These are phyloP conservation scores for Chlorella sp. DNA, from an alignment of 139 green algal species.

Conservation along the genomic window DNA sequence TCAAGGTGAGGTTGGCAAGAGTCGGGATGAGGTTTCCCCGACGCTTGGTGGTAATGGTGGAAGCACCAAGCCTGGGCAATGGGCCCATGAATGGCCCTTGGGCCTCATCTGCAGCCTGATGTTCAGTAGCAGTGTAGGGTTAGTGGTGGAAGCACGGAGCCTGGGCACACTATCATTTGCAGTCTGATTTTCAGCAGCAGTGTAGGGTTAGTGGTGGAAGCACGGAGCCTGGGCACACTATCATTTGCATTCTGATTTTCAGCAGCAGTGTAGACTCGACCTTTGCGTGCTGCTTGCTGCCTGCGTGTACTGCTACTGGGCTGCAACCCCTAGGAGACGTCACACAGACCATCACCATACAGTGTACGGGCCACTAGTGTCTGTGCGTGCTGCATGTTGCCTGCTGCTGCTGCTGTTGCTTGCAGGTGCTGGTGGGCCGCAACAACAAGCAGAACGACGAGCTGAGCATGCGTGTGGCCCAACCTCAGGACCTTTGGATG, in stretches of 20 bases:
- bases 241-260: neutral
- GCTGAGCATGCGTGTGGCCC: constrained; percentile 52
- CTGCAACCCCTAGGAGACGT: neutral
- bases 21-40: neutral
- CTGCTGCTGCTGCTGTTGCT: neutral
- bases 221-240: too few species aligned
- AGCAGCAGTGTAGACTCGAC: neutral
- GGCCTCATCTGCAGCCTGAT: neutral
- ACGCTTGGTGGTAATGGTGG: too few species aligned
- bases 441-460: constrained; percentile 87
- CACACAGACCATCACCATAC: too few species aligned
- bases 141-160: neutral
- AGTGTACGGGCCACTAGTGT: too few species aligned
- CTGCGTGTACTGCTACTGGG: neutral
- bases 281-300: too few species aligned
- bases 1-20: constrained; percentile 13
- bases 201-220: neutral
- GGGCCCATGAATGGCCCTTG: too few species aligned
- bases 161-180: too few species aligned
- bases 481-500: constrained; percentile 75
- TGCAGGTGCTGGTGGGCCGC: constrained; percentile 63
- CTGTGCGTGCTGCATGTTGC: neutral
- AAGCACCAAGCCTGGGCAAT: too few species aligned
- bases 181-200: neutral
- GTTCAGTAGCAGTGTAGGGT: neutral